Base-by-base conservation (phyloP, 2,329 filamentous ascomycete genomes). In the Neopestalotiopsis sp. region DNA sequence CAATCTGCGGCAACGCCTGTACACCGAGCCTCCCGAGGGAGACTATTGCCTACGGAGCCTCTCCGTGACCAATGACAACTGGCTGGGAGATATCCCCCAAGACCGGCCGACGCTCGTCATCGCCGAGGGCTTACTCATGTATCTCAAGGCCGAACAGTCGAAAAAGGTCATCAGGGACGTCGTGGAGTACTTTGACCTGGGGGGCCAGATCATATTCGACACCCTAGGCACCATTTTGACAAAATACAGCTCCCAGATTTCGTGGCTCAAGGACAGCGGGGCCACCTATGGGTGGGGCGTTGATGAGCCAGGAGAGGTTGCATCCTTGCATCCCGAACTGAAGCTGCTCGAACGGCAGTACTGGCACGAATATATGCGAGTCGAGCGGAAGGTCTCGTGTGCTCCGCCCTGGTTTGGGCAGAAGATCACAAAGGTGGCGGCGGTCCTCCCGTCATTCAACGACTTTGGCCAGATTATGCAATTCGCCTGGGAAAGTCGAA, bases 101-200 rank as follows among this genome's bases (percentile, higher is more conserved):
- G 73, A 75, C 60, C 66, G 71, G 7, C 73, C 74, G 17, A 71
- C 69, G 1, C 56, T 71, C 6, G 67, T 75, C 56, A 69, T 76
- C 56, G 73, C 71, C 57, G 74, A 76, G 68, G 72, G 74, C 0
- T 67, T 76, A 14, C 70, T 74, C 49, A 70, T 70, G 40, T 76
- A 76, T 63, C 62, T 76, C 14, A 60, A 68, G 30, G 67, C 69
- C 5, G 69, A 71, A 9, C 65, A 74, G 28, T 42, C 56, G 17
- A 38, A 63, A 42, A 17, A 42, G 28, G 20, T 63, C 40, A 57
- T 67, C 28, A 42, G 3, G 4, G 66, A 67, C 28, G 40, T 67
- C 38, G 66, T 67, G 4, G 58, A 63, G 4, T 63, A 67, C 20
- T 67, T 67, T 20, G 24, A 63, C 17, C 45, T 52, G 45, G 28